phyloP scores from a whole-genome alignment of 352 stramenopile genomes.

The Phytophthora citrophthora region DNA sequence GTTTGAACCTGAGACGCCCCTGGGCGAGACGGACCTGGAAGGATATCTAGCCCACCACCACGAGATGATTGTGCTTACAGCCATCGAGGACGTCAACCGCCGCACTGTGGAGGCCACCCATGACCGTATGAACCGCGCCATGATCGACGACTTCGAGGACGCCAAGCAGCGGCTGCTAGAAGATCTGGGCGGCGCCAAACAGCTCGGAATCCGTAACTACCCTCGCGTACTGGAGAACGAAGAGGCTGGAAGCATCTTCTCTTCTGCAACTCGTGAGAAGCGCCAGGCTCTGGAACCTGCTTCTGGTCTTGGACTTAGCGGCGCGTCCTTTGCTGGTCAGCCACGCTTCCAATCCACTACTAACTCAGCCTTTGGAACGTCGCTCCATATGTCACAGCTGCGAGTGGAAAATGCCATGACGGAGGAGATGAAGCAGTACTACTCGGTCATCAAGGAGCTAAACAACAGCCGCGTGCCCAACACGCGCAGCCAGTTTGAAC shows the following conservation, averaged over 20 bases:
- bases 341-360: constrained; percentile 57
- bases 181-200: constrained; percentile 67
- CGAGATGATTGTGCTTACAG: constrained; percentile 92
- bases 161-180: constrained; percentile 81
- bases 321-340: constrained; percentile 53
- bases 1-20: constrained; percentile 81
- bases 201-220: constrained; percentile 78
- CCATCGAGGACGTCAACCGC: constrained; percentile 87
- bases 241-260: constrained; percentile 52
- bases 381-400: constrained; percentile 71
- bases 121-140: constrained; percentile 85
- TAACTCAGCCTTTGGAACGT: constrained; percentile 27
- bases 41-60: constrained; percentile 91
- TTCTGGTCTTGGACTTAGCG: constrained; percentile 54
- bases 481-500: constrained; percentile 74
- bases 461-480: constrained; percentile 73
- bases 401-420: constrained; percentile 73
- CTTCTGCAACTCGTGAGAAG: constrained; percentile 41
- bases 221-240: constrained; percentile 60
- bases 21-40: constrained; percentile 87
- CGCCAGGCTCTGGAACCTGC: constrained; percentile 30
- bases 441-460: constrained; percentile 71
- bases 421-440: constrained; percentile 88
- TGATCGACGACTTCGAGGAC: constrained; percentile 88
- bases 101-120: constrained; percentile 82